Conservation (phyloP, 352 stramenopile genomes). For the Pythium graminicola region DNA sequence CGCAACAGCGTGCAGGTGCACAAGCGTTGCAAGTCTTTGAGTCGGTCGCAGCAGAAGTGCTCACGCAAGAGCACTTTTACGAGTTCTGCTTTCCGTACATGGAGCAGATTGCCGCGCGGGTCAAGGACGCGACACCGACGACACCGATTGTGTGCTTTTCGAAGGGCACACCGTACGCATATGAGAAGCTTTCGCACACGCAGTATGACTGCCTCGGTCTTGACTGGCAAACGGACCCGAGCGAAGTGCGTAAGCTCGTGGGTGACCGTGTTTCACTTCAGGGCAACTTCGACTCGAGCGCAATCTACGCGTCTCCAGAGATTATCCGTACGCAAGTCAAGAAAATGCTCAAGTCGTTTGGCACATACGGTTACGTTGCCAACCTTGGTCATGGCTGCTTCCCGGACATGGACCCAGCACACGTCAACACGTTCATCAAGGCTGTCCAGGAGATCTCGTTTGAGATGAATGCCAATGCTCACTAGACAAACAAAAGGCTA, state of each 20-base stretch:
- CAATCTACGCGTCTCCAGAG: slow-evolving; percentile 81
- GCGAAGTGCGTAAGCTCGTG: slow-evolving; percentile 74
- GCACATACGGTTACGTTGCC: slow-evolving; percentile 93
- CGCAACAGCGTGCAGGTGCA: slow-evolving; percentile 90
- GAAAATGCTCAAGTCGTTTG: slow-evolving; percentile 94
- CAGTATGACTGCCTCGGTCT: slow-evolving; percentile 94
- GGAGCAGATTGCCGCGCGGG: slow-evolving; percentile 65
- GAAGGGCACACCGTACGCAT: slow-evolving; percentile 79
- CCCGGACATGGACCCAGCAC: slow-evolving; percentile 91
- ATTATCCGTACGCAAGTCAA: slow-evolving; percentile 81
- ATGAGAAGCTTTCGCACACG: slow-evolving; percentile 60
- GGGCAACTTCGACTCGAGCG: slow-evolving; percentile 91
- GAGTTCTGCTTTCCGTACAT: slow-evolving; percentile 93
- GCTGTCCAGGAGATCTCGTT: slow-evolving; percentile 93
- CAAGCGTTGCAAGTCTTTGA: slow-evolving; percentile 98
- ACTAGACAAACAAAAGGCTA: slow-evolving; percentile 10
- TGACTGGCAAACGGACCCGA: slow-evolving; percentile 93
- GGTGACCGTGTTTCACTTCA: slow-evolving; percentile 74
- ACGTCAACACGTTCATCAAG: slow-evolving; percentile 95
- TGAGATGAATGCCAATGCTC: slow-evolving; percentile 64
- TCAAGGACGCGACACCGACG: slow-evolving; percentile 58
- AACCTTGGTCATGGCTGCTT: slow-evolving; percentile 98
- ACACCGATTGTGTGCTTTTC: slow-evolving; percentile 82
- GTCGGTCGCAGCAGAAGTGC: slow-evolving; percentile 92
- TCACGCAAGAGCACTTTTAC: slow-evolving; percentile 92